phyloP scores from a whole-genome alignment of 2,329 filamentous ascomycete species.

The Cladophialophora carrionii region DNA sequence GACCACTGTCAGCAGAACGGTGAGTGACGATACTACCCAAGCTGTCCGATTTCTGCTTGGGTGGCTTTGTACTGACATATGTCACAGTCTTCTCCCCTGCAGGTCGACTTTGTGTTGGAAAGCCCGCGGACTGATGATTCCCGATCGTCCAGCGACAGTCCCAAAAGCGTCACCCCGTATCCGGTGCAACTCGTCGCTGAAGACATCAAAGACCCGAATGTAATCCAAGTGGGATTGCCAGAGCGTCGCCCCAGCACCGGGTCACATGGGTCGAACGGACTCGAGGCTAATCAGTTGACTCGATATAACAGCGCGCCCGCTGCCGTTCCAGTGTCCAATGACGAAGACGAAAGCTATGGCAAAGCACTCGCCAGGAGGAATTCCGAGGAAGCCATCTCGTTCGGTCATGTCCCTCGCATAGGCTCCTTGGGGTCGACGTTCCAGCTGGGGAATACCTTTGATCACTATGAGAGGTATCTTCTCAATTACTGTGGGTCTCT shows the following conservation, averaged over 20 bases:
- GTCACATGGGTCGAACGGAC: not conserved
- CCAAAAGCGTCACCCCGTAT: not conserved
- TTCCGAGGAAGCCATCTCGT: constrained; percentile 1
- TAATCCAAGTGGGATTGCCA: not conserved
- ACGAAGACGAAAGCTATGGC: not conserved
- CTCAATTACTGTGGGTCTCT: constrained; percentile 14
- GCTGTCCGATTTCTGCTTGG: too few relatives aligned
- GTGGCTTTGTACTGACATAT: not conserved
- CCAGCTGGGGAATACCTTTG: constrained; percentile 13
- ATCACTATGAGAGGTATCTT: constrained; percentile 16
- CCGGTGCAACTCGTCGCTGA: not conserved
- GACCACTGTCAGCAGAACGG: not conserved
- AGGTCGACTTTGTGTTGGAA: constrained; percentile 19
- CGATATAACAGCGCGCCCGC: not conserved
- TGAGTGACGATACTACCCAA: constrained; percentile 1
- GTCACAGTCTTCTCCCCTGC: constrained; percentile 8
- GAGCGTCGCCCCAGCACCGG: constrained; percentile 9
- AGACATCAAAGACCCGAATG: not conserved
- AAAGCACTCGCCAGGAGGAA: not conserved
- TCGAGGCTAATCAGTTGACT: not conserved
- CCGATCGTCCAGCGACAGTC: constrained; percentile 6
- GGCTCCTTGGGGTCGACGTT: constrained; percentile 8
- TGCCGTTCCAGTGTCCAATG: not conserved
- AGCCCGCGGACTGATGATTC: constrained; percentile 6
- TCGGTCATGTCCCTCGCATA: constrained; percentile 6